Base-by-base conservation (phyloP, 805 yeast genomes). In the Yarrowia divulgata region DNA sequence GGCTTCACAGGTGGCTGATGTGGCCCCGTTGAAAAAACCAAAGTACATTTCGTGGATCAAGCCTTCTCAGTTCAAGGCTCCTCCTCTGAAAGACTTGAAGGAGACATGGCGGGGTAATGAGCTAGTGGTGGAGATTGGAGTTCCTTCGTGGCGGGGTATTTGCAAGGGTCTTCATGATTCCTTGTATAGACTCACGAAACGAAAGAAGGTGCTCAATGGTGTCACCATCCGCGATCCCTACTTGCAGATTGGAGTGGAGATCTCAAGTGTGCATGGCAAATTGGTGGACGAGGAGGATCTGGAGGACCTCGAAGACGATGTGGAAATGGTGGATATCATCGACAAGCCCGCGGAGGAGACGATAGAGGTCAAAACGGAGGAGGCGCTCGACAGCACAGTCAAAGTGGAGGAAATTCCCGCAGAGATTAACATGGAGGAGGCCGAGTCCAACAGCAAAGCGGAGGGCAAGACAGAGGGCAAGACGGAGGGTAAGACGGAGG, bases 131-230 rank as follows among this genome's bases (percentile, higher is more conserved):
- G 57, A 48, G 18, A 63, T 63, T 5, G 57, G 57, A 35, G 68
- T 48, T 3, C 68, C 68, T 7, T 63, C 68, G 9, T 63, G 68
- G 68, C 43, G 55, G 10, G 68, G 68, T 1, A 49, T 63, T 37
- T 48, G 55, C 45, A 48, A 49, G 39, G 68, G 68, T 1, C 39
- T 63, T 3, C 54, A 50, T 13, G 69, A 55, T 9, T 45, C 69
- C 9, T 35, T 69, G 14, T 46, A 43, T 18, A 42, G 60, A 40
- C 46, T 49, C 8, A 50, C 54, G n/a, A 43, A 49, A 18, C 42
- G 45, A 1, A 62, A 62, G 16, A 66, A 66, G 66, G 50, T 57
- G 18, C 34, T 57, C 37, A 57, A 57, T 34, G 63, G 63, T 8
- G 63, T 45, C 37, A 64, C 67, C 0, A 49, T 42, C n/a, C 19